Conservation (phyloP, 306 rosid species). For the Hippophae gyantsensis region DNA sequence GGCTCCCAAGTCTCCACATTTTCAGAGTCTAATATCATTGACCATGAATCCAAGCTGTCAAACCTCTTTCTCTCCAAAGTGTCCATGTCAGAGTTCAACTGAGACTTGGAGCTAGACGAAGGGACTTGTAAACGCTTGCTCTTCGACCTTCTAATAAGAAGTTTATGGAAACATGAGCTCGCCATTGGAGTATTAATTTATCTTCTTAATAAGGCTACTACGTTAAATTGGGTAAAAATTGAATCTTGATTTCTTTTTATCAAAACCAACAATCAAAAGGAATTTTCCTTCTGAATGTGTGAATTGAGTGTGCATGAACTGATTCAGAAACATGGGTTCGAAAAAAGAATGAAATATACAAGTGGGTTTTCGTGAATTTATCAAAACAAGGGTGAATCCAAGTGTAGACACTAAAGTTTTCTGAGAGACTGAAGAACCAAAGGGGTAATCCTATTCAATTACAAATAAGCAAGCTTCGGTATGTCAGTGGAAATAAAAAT, state of each 20-base stretch:
- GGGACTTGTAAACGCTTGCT: slow-evolving; percentile 45
- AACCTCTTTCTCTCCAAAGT: slow-evolving; percentile 80
- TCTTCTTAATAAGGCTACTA: background rate
- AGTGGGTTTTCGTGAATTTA: slow-evolving; percentile 30
- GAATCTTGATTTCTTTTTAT: slow-evolving; percentile 2
- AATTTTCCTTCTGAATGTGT: slow-evolving; percentile 68
- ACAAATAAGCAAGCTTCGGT: background rate
- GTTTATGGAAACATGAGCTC: slow-evolving; percentile 52
- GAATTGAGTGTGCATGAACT: slow-evolving; percentile 72
- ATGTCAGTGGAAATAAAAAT: slow-evolving; percentile 20
- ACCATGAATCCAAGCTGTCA: slow-evolving; percentile 96
- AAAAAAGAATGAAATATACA: slow-evolving; percentile 19
- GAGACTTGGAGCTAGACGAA: slow-evolving; percentile 34
- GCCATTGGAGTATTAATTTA: slow-evolving; percentile 42
- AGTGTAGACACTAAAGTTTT: slow-evolving; percentile 22
- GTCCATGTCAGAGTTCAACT: slow-evolving; percentile 45
- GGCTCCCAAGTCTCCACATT: slow-evolving; percentile 96
- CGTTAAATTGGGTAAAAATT: slow-evolving; percentile 3
- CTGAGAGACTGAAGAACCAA: slow-evolving; percentile 9
- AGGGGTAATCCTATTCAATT: slow-evolving; percentile 17
- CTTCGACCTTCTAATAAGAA: slow-evolving; percentile 55
- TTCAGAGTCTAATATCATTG: slow-evolving; percentile 90
- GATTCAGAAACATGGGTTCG: slow-evolving; percentile 66
- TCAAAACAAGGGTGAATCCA: slow-evolving; percentile 14
- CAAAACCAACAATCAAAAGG: slow-evolving; percentile 42